Percentiles rank a stretch among this genome's conserved stretches.
Conservation (phyloP, 257 asterid genomes). For the Fraxinus anomala region DNA sequence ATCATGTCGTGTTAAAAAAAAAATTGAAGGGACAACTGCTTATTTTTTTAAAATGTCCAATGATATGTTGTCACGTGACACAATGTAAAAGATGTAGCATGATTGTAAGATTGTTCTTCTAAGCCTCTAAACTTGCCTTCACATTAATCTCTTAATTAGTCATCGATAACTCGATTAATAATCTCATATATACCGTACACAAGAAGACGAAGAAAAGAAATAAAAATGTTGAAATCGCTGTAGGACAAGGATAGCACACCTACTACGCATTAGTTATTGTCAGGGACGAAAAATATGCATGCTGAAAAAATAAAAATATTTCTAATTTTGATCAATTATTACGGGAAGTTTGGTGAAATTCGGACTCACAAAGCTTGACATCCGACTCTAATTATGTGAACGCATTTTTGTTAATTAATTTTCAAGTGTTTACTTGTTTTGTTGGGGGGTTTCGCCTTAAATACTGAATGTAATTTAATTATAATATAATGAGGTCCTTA, state of each 20-base stretch:
- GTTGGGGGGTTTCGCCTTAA: neutral
- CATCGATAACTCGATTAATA: neutral
- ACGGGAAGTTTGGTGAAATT: neutral
- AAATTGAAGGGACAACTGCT: no score
- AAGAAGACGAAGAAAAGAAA: neutral
- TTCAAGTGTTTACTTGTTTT: neutral
- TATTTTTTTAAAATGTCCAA: no score
- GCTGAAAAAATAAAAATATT: neutral
- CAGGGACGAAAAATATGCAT: neutral
- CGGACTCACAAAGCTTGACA: neutral
- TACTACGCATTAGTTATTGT: neutral
- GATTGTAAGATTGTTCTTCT: no score
- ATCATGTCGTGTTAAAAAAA: no score
- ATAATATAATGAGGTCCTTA: neutral
- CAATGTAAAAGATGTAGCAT: no score
- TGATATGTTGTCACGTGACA: no score
- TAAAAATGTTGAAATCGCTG: neutral
- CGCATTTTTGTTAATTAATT: neutral
- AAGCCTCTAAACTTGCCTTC: neutral
- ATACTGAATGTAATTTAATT: neutral
- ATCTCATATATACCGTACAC: no score
- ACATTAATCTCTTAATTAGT: neutral
- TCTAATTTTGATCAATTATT: neutral
- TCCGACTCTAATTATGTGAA: neutral
- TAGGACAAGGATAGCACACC: neutral